phyloP scores from a whole-genome alignment of 768 basidiomycete species.

The Trametes villosa region DNA sequence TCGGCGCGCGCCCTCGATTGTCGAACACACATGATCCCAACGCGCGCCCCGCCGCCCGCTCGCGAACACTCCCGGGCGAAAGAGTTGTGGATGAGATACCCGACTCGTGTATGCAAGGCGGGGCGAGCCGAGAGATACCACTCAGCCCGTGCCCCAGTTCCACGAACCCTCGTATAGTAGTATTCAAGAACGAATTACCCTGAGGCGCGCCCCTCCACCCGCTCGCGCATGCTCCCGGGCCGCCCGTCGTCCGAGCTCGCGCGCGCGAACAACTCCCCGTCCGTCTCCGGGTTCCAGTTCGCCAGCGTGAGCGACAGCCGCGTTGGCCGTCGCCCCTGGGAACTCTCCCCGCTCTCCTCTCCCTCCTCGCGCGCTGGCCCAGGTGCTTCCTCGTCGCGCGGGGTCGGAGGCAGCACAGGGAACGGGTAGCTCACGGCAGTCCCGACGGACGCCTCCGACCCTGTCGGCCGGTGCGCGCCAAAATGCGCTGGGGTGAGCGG shows the following conservation, averaged over 20 bases:
- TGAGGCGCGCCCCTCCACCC: background rate
- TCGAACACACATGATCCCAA: too few species aligned
- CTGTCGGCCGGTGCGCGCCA: slow-evolving; percentile 1
- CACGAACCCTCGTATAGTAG: too few species aligned
- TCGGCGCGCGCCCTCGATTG: too few species aligned
- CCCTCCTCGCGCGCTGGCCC: too few species aligned
- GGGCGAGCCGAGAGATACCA: too few species aligned
- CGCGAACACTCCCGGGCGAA: too few species aligned
- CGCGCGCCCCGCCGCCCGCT: too few species aligned
- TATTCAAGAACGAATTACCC: too few species aligned
- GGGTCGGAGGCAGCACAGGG: slow-evolving; percentile 26
- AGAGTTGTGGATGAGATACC: too few species aligned
- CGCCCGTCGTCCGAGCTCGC: slow-evolving; percentile 14
- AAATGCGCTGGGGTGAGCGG: slow-evolving; percentile 4
- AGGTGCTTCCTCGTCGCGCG: too few species aligned
- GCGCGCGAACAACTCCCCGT: slow-evolving; percentile 20
- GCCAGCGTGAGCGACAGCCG: slow-evolving; percentile 32
- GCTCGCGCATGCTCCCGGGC: background rate
- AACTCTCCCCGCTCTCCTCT: slow-evolving; percentile 4
- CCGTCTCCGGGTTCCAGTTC: slow-evolving; percentile 30
- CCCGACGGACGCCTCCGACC: slow-evolving; percentile 17
- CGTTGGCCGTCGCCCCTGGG: slow-evolving; percentile 22
- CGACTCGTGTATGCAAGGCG: too few species aligned
- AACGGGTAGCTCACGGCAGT: slow-evolving; percentile 22
- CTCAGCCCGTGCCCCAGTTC: too few species aligned